Evolutionary conservation across 768 basidiomycete genomes (phyloP), one percentile per base, ranked within the genome.

Genomic region (Kwoniella sp.): DNA sequence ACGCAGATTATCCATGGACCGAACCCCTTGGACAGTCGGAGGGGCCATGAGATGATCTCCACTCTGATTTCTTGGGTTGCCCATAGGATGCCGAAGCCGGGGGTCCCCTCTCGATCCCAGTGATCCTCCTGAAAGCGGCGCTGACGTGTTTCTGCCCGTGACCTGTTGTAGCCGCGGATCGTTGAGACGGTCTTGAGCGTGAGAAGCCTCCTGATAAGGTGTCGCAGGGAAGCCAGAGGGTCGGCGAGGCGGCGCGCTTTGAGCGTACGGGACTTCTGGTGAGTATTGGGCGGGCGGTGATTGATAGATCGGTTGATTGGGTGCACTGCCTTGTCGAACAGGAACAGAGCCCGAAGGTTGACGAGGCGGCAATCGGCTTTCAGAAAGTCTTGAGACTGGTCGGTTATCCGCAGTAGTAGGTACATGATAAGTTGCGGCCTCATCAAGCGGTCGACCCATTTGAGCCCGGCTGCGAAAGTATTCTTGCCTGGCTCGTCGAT

Each of bases 1-100:
- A 22, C 75, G 69, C 1, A 77, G 61, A 55, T 69, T 77, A 29
- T 75, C 75, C 68, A 75, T 70, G 4, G 75, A 77, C 22, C 75
- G 58, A 12, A 61, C 70, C 31, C 65, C 63, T 37, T 73, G 66
- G 15, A 76, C 38, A 8, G 69, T 37, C 5, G 70, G 58, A 26
- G 68, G 61, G 20, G 62, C 52, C 11, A 34, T 38, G 23, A 63
- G 56, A 22, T 51, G 45, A 61, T 67, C 66, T 9, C 34, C 30
- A 45, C 51, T 57, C 2, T 30, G 48, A 13, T 30, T 55, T 51
- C 55, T 17, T 4, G 55, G 28, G 28, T 69, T 65, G 2, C 55
- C 59, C n/a, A 51, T 56, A 4, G 68, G 68, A 47, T 62, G 60
- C 52, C 58, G n/a, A 13, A 45, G 52, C 22, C 60, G n/a, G n/a